A percentile compares a stretch with the other conserved stretches of the same genome.
Evolutionary conservation across 805 yeast genomes (phyloP).

Genomic region (Kodamaea leandrae): DNA sequence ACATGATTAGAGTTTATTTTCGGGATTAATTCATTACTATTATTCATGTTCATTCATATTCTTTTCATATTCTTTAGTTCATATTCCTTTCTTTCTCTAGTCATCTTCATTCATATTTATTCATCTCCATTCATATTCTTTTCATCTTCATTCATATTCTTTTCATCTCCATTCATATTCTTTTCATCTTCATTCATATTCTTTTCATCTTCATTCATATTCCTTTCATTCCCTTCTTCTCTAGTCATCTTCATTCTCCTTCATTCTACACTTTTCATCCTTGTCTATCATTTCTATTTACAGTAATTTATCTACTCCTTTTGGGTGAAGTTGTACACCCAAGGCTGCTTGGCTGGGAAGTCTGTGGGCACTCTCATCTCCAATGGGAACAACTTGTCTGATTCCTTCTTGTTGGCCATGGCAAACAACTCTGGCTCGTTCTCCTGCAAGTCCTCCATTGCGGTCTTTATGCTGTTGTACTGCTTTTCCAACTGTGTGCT

Average conservation of each 20-base stretch:
- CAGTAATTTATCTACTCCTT: slow-evolving; percentile 3
- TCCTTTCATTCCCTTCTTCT: neutral
- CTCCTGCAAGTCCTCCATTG: slow-evolving; percentile 65
- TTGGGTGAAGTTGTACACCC: slow-evolving; percentile 57
- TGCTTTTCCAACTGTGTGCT: slow-evolving; percentile 51
- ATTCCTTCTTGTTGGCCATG: slow-evolving; percentile 58
- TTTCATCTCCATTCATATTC: neutral
- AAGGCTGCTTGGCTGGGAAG: slow-evolving; percentile 75
- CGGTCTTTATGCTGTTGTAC: slow-evolving; percentile 60
- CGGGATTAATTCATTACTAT: too few relatives aligned
- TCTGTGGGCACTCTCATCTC: slow-evolving; percentile 89
- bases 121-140: too few relatives aligned
- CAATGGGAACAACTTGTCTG: slow-evolving; percentile 66
- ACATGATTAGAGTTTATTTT: too few relatives aligned
- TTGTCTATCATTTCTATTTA: neutral
- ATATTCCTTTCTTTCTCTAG: too few relatives aligned
- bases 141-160: too few relatives aligned
- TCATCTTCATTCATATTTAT: too few relatives aligned
- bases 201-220: neutral
- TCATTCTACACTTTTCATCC: neutral
- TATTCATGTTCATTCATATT: too few relatives aligned
- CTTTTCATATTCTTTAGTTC: too few relatives aligned
- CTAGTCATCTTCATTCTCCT: neutral
- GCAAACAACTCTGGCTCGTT: slow-evolving; percentile 55
- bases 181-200: neutral